Base-by-base conservation (phyloP, 2,329 filamentous ascomycete genomes). In the Pseudogymnoascus sp. region DNA sequence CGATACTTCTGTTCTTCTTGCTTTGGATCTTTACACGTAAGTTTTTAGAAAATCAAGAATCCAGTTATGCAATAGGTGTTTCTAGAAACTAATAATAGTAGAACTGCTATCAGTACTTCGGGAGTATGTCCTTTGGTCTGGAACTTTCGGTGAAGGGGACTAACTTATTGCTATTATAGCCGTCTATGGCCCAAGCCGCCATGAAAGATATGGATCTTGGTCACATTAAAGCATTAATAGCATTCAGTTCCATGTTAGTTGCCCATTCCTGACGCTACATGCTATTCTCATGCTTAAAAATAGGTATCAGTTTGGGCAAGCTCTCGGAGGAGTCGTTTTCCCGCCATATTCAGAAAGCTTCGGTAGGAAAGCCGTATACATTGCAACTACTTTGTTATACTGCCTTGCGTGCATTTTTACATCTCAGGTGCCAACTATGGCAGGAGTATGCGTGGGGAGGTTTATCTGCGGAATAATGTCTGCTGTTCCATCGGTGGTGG, bases 401-500 rank as follows among this genome's bases (percentile, higher is more conserved):
- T 70, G 68, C 33, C 50, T 72, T 1, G 71, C 69, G 18, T 74
- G 73, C 61, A 36, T 78, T 2, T 62, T 79, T 4, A 73, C 76
- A 7, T 76, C 72, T 2, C 64, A 73, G 0, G 69, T 72, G 1
- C 74, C 69, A 4, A 72, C 71, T 0, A 61, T 78, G 2, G 63
- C 71, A 1, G 73, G 69, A 0, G 72, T 76, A 1, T 66, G 75
- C n/a, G 43, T 76, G 2, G 76, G 76, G 22, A 72, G 79, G 5
- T 72, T 78, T 36, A 20, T 76, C 4, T 74, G 75, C 3, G 79
- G 79, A 0, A 64, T 78, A 4, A 67, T 77, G 8, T 79, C 78
- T 0, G 77, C 78, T 3, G 74, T 79, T 11, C 78, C 78, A 1
- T 73, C 76, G 0, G 75, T 77, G 20, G 76, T 80, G 5, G 74